These are phyloP conservation scores for Camellia oleifera DNA, from an alignment of 179 eudicot species.

Conservation along the genomic window DNA sequence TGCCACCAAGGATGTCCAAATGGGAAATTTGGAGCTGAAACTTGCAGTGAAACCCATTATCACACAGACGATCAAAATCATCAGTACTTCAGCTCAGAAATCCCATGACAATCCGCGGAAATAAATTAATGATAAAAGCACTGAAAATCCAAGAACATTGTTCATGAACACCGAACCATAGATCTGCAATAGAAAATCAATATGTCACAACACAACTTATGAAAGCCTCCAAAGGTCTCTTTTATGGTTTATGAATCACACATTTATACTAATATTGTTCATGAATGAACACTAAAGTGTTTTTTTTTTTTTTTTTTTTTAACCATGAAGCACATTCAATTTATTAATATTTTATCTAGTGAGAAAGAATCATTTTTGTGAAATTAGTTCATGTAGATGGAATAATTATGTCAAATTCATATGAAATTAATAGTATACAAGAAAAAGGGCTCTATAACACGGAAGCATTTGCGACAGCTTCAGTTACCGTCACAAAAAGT, in stretches of 20 bases:
- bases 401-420: no score
- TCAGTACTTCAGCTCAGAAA: constrained; percentile 26
- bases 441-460: no score
- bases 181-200: constrained; percentile 28
- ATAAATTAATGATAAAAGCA: constrained; percentile 28
- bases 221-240: not conserved
- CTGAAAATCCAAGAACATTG: constrained; percentile 30
- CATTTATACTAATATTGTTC: not conserved
- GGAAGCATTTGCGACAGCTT: no score
- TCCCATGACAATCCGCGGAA: constrained; percentile 32
- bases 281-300: no score
- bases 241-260: not conserved
- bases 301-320: no score
- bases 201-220: not conserved
- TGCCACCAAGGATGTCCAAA: constrained; percentile 32
- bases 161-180: constrained; percentile 38
- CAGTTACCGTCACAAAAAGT: no score
- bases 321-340: no score
- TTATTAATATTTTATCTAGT: no score
- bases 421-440: no score
- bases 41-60: constrained; percentile 25
- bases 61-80: constrained; percentile 24
- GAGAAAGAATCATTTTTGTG: no score
- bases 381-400: no score
- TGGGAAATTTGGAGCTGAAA: constrained; percentile 18